A percentile compares a stretch with the other conserved stretches of the same genome.
Conservation (phyloP, 2,329 filamentous ascomycete genomes). For the Lasiodiplodia sp. region DNA sequence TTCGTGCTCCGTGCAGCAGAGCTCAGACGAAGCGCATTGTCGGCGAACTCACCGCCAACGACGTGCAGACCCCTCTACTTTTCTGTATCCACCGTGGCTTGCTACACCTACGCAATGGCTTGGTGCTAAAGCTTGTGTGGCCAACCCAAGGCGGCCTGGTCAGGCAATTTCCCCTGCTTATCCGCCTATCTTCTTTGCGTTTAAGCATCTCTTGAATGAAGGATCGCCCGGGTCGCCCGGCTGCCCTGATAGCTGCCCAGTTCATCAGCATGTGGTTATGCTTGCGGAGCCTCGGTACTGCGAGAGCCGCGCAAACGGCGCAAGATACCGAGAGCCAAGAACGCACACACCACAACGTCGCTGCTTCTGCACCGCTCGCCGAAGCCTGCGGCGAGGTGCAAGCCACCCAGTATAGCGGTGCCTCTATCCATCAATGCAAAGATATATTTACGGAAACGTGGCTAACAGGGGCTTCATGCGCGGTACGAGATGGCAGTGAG, state of each 20-base stretch:
- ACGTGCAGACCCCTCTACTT: neutral
- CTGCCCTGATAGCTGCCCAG: neutral
- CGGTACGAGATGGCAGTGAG: neutral
- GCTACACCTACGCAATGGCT: neutral
- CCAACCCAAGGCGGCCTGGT: neutral
- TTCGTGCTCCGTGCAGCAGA: neutral
- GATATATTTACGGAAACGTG: neutral
- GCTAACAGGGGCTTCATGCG: slow-evolving; percentile 2
- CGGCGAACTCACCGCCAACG: slow-evolving; percentile 4
- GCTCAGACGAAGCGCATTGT: neutral
- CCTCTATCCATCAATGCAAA: neutral
- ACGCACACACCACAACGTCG: neutral
- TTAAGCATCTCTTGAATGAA: neutral
- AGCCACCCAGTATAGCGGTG: neutral
- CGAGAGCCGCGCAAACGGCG: neutral
- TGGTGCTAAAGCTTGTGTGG: neutral
- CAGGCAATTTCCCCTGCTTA: slow-evolving; percentile 4
- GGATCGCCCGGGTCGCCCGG: neutral
- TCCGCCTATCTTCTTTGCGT: neutral
- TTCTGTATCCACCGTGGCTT: neutral
- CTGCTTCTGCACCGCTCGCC: neutral
- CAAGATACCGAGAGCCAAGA: neutral
- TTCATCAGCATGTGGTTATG: neutral
- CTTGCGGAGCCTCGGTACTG: neutral
- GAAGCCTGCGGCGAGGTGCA: neutral